These are phyloP conservation scores for Leccinum subfulvum DNA, from an alignment of 1,284 basidiomycete genomes.

Conservation along the genomic window DNA sequence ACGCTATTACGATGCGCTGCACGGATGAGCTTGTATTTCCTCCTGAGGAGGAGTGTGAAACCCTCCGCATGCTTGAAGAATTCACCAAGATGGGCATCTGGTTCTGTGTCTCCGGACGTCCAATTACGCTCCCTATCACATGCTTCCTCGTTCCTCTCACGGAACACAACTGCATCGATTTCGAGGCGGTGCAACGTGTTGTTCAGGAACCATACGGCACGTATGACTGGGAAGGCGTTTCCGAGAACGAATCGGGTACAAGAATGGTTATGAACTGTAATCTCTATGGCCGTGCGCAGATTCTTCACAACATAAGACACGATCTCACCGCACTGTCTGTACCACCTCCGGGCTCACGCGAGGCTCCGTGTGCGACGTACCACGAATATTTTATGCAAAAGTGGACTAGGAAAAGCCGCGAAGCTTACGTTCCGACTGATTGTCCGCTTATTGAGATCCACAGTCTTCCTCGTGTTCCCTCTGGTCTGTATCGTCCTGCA, in stretches of 20 bases:
- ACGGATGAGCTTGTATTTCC: constrained; percentile 43
- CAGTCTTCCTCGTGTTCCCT: constrained; percentile 41
- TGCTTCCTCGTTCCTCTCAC: constrained; percentile 65
- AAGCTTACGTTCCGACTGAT: constrained; percentile 45
- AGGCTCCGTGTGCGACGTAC: constrained; percentile 51
- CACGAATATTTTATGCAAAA: constrained; percentile 55
- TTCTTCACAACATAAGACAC: constrained; percentile 54
- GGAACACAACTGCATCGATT: constrained; percentile 50
- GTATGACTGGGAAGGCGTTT: constrained; percentile 53
- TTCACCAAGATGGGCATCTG: constrained; percentile 63
- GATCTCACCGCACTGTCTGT: constrained; percentile 64
- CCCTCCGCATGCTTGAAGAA: constrained; percentile 52
- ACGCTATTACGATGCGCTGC: constrained; percentile 38
- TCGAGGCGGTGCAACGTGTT: constrained; percentile 49
- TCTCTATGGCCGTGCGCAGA: constrained; percentile 52
- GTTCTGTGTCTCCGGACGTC: constrained; percentile 60
- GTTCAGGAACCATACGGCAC: constrained; percentile 49
- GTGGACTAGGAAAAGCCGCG: constrained; percentile 49
- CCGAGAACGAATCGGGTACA: constrained; percentile 44
- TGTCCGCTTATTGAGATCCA: constrained; percentile 61
- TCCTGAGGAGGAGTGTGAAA: constrained; percentile 42
- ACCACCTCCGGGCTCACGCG: constrained; percentile 49
- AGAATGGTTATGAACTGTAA: constrained; percentile 55
- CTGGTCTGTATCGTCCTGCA: constrained; percentile 44
- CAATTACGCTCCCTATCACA: constrained; percentile 48